Evolutionary conservation across 1,139 yeast species (phyloP).

Genomic region (Insectozyma bohioensis): DNA sequence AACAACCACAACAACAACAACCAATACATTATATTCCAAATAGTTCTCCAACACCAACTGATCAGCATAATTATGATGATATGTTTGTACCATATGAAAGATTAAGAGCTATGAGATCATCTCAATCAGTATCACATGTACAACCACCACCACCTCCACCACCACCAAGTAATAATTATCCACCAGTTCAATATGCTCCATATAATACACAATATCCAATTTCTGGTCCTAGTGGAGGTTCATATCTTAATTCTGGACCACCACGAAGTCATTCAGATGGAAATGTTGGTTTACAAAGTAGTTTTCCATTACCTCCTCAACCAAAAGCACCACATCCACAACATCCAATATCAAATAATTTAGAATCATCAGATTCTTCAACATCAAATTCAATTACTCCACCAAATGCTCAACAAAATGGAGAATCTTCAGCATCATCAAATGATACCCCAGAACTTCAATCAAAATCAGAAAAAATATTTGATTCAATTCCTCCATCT

Average conservation of each 20-base stretch:
- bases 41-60: not conserved
- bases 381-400: slow-evolving; percentile 2
- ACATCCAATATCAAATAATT: slow-evolving; percentile 2
- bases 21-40: not conserved
- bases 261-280: no score
- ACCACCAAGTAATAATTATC: not conserved
- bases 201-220: not conserved
- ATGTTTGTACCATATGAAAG: not conserved
- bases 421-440: slow-evolving; percentile 4
- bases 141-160: slow-evolving; percentile 6
- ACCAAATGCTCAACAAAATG: slow-evolving; percentile 3
- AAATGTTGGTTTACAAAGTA: no score
- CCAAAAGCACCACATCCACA: slow-evolving; percentile 4
- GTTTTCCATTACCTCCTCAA: slow-evolving; percentile 8
- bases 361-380: not conserved
- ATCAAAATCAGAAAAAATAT: not conserved
- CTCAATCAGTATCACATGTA: slow-evolving; percentile 3
- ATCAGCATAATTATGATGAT: not conserved
- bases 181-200: not conserved
- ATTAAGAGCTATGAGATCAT: not conserved
- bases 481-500: slow-evolving; percentile 1
- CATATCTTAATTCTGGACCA: no score
- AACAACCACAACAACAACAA: not conserved
- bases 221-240: no score
- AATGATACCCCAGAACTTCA: slow-evolving; percentile 1